A percentile compares a stretch with the other conserved stretches of the same genome.
phyloP scores from a whole-genome alignment of 2,329 filamentous ascomycete species.

The Decorospora gaudefroyi region DNA sequence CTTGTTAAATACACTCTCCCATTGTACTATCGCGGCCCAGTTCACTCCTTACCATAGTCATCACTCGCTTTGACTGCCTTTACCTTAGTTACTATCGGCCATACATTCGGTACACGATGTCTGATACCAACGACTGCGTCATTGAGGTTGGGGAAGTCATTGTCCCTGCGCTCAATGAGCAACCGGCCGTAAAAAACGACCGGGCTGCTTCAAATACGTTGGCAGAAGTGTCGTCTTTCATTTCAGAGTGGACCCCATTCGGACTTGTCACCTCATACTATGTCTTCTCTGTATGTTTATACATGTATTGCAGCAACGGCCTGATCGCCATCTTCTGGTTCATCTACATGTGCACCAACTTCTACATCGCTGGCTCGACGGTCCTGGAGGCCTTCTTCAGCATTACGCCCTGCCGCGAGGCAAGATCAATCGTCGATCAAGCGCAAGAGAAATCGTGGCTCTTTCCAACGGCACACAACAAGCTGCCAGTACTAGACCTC shows the following conservation, averaged over 20 bases:
- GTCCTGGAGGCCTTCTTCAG: conserved; percentile 51
- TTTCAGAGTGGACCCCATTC: conserved; percentile 52
- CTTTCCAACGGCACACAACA: conserved; percentile 49
- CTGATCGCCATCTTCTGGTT: conserved; percentile 52
- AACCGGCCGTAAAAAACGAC: conserved; percentile 8
- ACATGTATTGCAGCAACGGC: conserved; percentile 47
- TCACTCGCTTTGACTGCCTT: conserved; percentile 30
- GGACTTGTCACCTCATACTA: conserved; percentile 51
- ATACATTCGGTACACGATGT: conserved; percentile 31
- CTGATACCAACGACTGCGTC: conserved; percentile 22
- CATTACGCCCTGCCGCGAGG: conserved; percentile 45
- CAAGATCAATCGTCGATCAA: conserved; percentile 45
- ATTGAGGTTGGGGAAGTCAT: conserved; percentile 34
- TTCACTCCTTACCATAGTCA: conserved; percentile 17
- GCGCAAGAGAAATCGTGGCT: conserved; percentile 49
- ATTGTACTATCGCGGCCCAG: too few relatives aligned
- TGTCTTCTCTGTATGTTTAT: conserved; percentile 49
- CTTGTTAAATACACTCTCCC: not conserved
- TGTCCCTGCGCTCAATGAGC: conserved; percentile 11
- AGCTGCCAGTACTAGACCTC: conserved; percentile 53
- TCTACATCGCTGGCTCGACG: conserved; percentile 51
- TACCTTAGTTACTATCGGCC: conserved; percentile 11
- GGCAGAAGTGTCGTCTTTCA: conserved; percentile 32
- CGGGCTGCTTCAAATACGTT: conserved; percentile 7
- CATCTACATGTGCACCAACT: conserved; percentile 52